Base-by-base conservation (phyloP, 73 alveolate species). In the Diophrys sp. region DNA sequence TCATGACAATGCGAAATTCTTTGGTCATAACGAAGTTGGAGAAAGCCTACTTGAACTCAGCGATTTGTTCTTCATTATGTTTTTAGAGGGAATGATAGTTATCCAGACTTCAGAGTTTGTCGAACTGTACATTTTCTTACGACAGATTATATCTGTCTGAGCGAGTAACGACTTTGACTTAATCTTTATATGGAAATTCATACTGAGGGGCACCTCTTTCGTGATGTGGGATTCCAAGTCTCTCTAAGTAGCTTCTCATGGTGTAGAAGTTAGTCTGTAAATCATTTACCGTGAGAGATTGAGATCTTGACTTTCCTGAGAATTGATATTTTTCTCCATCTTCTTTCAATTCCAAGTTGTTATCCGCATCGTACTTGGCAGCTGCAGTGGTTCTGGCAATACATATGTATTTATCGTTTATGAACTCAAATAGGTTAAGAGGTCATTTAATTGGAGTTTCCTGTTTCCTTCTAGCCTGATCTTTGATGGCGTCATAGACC, bases 301-400 rank as follows among this genome's bases (percentile, higher is more conserved):
- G 24, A 23, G 78, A 44, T 44, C 62, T 44, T 44, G 62, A 44
- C 18, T 5, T 44, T 44, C 62, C 54, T 5, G 2, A 70, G 27
- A 18, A 2, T 18, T n/a, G 2, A n/a, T 70, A 24, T 18, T n/a
- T 29, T 18, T 8, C 70, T 14, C 33, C 74, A 73, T 1, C 74
- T 14, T 2, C 5, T 73, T 29, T 2, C 2, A 73, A 34, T 28
- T 73, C 73, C 11, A 73, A 73, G 33, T 14, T 18, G 27, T 31
- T 73, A 33, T 73, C 81, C 11, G 28, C 81, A 23, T 31, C 73
- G 31, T 73, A 73, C 33, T 25, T 73, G 31, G 25, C 26, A 14
- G 33, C 81, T 73, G 81, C 74, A 33, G 81, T 32, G 8, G 81
- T 73, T 23, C 81, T 29, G 2, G 81, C 33, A 33, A 24, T 14